phyloP scores from a whole-genome alignment of 2,329 filamentous ascomycete species.

The Colletotrichum eleusines region DNA sequence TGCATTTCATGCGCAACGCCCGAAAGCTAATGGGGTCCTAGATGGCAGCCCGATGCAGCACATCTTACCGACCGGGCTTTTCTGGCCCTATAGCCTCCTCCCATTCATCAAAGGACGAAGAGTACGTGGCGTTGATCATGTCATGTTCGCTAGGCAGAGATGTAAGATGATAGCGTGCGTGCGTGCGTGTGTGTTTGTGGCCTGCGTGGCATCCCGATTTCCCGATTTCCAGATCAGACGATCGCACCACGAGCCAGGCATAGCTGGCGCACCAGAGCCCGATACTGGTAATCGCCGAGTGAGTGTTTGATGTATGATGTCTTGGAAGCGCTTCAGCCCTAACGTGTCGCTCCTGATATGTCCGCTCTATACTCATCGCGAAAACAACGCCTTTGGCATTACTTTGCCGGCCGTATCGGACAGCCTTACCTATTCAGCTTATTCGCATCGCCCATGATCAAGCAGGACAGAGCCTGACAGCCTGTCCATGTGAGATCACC shows the following conservation, averaged over 20 bases:
- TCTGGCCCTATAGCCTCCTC: slow-evolving; percentile 5
- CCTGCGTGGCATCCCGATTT: slow-evolving; percentile 40
- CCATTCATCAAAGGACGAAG: slow-evolving; percentile 21
- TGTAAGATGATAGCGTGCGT: slow-evolving; percentile 31
- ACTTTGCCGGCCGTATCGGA: no score
- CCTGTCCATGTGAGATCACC: no score
- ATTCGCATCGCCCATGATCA: no score
- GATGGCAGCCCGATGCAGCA: slow-evolving; percentile 27
- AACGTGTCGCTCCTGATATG: slow-evolving; percentile 23
- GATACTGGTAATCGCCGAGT: slow-evolving; percentile 32
- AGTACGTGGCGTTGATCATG: slow-evolving; percentile 14
- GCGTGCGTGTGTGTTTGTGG: slow-evolving; percentile 32
- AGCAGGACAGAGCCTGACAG: no score
- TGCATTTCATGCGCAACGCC: slow-evolving; percentile 16
- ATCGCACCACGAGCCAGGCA: slow-evolving; percentile 39
- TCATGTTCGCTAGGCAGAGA: slow-evolving; percentile 21
- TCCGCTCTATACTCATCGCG: neutral
- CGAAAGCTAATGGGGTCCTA: neutral
- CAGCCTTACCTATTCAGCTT: no score
- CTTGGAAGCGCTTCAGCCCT: slow-evolving; percentile 22
- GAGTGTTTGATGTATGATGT: slow-evolving; percentile 12
- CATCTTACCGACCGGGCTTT: slow-evolving; percentile 26
- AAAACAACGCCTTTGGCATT: no score
- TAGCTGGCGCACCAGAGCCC: slow-evolving; percentile 31
- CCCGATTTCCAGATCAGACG: slow-evolving; percentile 43